Base-by-base conservation (phyloP, 2,329 filamentous ascomycete species). In the Westerdykella ornata region DNA sequence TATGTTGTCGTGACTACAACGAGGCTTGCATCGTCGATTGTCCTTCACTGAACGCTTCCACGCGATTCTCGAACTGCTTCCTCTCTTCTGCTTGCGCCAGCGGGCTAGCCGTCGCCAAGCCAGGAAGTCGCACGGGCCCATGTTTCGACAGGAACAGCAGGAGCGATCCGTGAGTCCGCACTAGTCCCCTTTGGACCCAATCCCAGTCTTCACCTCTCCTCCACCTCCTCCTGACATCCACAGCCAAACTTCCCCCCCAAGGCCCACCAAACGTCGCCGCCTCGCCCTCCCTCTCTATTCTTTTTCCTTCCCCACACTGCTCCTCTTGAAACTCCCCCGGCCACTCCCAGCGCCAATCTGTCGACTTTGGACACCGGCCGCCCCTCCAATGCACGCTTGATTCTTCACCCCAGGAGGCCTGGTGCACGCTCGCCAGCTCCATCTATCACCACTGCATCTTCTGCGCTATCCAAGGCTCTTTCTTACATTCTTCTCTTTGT, bases 361-460 rank as follows among this genome's bases (percentile, higher is more conserved):
- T 48, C 52, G 51, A 49, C 56, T 45, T 43, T 52, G 47, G 4
- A 49, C 46, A 30, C 47, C 45, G 43, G 36, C 37, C 44, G 41
- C 41, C 38, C 53, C 55, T 53, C 60, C 61, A 66, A 66, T 66
- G 62, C 62, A 59, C 51, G 59, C 57, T 60, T 66, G 53, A 65
- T 46, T 47, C 52, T 49, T 13, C 59, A 58, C 58, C 54, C 54
- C 51, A 59, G 59, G 61, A 65, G 61, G 57, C 59, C 55, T 65
- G 61, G 62, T 66, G 59, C 56, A 63, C 60, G 54, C 59, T 65
- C 22, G 60, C 61, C 62, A 64, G 59, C 59, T 64, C 54, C 59
- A 55, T 62, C 59, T 56, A 51, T 54, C 31, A 56, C 59, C 59
- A 63, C 60, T 57, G 59, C 60, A 60, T 63, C 59, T 59, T 56